phyloP scores from a whole-genome alignment of 768 basidiomycete genomes.

The Serendipita vermifera region DNA sequence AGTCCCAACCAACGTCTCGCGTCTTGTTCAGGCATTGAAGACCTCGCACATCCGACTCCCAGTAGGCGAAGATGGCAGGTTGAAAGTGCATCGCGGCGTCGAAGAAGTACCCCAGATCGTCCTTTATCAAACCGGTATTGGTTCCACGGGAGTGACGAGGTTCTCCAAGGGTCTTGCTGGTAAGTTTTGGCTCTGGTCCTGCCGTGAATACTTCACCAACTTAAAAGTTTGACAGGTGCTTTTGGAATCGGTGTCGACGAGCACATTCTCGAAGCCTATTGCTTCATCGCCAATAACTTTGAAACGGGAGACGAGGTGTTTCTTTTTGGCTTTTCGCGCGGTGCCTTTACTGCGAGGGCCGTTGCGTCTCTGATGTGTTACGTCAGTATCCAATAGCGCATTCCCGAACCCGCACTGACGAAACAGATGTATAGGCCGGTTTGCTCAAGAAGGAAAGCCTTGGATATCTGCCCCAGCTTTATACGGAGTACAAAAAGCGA shows the following conservation, averaged over 20 bases:
- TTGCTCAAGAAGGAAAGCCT: background rate
- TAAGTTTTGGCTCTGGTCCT: background rate
- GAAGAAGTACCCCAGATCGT: background rate
- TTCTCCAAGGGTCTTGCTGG: background rate
- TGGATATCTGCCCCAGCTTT: background rate
- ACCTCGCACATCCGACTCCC: no score
- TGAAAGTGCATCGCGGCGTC: background rate
- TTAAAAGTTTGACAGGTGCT: background rate
- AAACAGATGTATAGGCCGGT: background rate
- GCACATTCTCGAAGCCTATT: slow-evolving; percentile 14
- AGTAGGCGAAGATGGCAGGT: no score
- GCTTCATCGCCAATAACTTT: slow-evolving; percentile 15
- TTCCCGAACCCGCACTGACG: background rate
- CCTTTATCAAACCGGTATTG: slow-evolving; percentile 1
- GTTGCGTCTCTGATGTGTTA: slow-evolving; percentile 13
- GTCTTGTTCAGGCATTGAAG: background rate
- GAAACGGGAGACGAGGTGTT: slow-evolving; percentile 12
- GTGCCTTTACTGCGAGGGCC: slow-evolving; percentile 16
- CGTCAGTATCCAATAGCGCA: background rate
- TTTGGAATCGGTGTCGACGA: background rate
- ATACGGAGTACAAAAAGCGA: background rate
- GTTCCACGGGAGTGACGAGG: background rate
- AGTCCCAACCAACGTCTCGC: background rate
- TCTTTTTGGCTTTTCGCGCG: slow-evolving; percentile 17
- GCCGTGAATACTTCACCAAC: no score